These are phyloP conservation scores for Pythium scleroteichum DNA, from an alignment of 352 stramenopile genomes.

Conservation along the genomic window DNA sequence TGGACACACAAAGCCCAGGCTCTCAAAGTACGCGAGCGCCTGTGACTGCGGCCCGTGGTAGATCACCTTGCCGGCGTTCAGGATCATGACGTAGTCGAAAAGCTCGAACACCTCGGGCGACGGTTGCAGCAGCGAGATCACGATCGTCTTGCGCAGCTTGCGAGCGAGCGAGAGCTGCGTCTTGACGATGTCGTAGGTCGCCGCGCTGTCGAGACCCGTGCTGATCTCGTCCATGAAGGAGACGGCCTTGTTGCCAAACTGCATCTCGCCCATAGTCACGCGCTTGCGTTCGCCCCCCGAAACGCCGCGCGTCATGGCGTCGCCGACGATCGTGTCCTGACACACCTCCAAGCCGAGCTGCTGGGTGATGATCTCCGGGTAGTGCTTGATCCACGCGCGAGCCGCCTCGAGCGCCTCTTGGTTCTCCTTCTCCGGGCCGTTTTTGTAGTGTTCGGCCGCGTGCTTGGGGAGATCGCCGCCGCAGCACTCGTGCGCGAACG, in stretches of 20 bases:
- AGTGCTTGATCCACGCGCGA: conserved; percentile 10
- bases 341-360: conserved; percentile 30
- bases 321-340: conserved; percentile 4
- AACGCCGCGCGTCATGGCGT: conserved; percentile 37
- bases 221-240: conserved; percentile 58
- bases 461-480: conserved; percentile 19
- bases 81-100: conserved; percentile 88
- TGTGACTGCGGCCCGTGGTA: conserved; percentile 36
- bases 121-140: conserved; percentile 73
- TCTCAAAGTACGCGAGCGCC: conserved; percentile 9
- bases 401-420: conserved; percentile 10
- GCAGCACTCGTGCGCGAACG: conserved; percentile 32
- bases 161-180: not conserved
- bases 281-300: conserved; percentile 29
- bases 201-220: conserved; percentile 23
- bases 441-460: not conserved
- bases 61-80: conserved; percentile 79
- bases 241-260: conserved; percentile 12
- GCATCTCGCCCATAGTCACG: conserved; percentile 1
- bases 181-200: conserved; percentile 38
- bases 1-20: no score
- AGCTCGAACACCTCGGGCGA: conserved; percentile 84
- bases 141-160: conserved; percentile 6
- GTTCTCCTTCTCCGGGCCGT: conserved; percentile 23
- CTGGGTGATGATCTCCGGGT: conserved; percentile 35